Conservation (phyloP, 768 basidiomycete genomes). For the Leucocoprinus leucothites region DNA sequence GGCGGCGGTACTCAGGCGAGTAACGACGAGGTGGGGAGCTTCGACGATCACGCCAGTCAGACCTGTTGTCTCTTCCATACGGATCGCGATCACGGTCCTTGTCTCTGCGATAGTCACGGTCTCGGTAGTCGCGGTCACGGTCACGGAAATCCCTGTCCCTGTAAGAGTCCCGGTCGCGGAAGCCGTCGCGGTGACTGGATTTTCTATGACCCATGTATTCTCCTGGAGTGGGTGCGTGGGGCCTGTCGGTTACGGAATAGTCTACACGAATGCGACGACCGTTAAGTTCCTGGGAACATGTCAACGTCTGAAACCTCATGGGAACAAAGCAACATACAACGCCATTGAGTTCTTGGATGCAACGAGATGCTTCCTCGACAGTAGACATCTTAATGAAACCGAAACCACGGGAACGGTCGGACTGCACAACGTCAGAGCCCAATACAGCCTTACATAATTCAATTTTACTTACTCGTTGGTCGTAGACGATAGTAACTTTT, state of each 20-base stretch:
- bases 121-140: constrained; percentile 31
- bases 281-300: constrained; percentile 71
- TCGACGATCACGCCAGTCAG: constrained; percentile 78
- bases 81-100: constrained; percentile 58
- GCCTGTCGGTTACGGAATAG: constrained; percentile 90
- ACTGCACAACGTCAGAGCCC: constrained; percentile 30
- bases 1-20: constrained; percentile 74
- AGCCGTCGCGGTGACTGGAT: constrained; percentile 35
- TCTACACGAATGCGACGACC: constrained; percentile 96
- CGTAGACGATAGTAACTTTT: constrained; percentile 96
- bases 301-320: constrained; percentile 7
- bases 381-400: constrained; percentile 94
- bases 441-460: not conserved
- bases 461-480: constrained; percentile 76
- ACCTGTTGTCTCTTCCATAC: constrained; percentile 63
- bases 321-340: constrained; percentile 51
- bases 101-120: constrained; percentile 40
- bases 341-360: constrained; percentile 90
- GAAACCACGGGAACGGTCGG: constrained; percentile 95
- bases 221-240: constrained; percentile 95
- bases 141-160: constrained; percentile 29
- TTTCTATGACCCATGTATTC: constrained; percentile 96
- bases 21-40: constrained; percentile 72
- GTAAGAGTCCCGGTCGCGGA: constrained; percentile 32
- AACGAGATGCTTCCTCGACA: constrained; percentile 84